A percentile compares a stretch with the other conserved stretches of the same genome.
Conservation (phyloP, 2,329 filamentous ascomycete species). For the Aspergillus piperis region DNA sequence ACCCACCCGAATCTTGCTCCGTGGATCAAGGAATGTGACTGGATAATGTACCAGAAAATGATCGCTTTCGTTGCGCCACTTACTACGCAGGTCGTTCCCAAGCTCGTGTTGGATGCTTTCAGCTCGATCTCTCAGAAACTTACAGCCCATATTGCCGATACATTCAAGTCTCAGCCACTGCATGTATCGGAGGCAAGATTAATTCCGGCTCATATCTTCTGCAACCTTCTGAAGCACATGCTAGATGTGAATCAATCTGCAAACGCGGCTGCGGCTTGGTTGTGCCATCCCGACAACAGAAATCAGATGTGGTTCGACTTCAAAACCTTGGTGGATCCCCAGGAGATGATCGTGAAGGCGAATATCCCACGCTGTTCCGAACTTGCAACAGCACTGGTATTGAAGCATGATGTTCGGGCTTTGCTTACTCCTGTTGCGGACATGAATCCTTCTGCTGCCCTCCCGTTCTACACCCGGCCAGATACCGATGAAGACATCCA, state of each 20-base stretch:
- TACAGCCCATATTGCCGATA: conserved; percentile 77
- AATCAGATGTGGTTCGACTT: conserved; percentile 96
- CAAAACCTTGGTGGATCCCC: conserved; percentile 41
- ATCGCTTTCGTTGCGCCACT: conserved; percentile 87
- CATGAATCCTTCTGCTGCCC: conserved; percentile 28
- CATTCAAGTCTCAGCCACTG: conserved; percentile 79
- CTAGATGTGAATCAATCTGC: conserved; percentile 90
- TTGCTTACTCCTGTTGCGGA: conserved; percentile 45
- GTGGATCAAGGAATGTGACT: conserved; percentile 96
- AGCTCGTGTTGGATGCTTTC: conserved; percentile 81
- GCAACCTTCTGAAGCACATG: conserved; percentile 79
- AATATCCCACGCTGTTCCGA: conserved; percentile 44
- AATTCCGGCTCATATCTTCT: conserved; percentile 84
- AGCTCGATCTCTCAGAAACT: conserved; percentile 82
- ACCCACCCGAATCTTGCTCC: conserved; percentile 75
- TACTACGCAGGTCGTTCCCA: conserved; percentile 86
- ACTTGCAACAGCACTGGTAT: conserved; percentile 37
- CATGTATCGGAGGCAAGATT: conserved; percentile 88
- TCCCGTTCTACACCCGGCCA: conserved; percentile 38
- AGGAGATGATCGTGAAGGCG: conserved; percentile 44
- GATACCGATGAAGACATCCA: conserved; percentile 35
- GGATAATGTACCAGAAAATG: conserved; percentile 95
- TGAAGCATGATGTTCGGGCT: conserved; percentile 48
- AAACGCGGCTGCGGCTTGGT: conserved; percentile 89
- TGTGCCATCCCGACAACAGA: conserved; percentile 83